Evolutionary conservation across 1,284 basidiomycete genomes (phyloP).

Genomic region (Coniferiporia weirii): DNA sequence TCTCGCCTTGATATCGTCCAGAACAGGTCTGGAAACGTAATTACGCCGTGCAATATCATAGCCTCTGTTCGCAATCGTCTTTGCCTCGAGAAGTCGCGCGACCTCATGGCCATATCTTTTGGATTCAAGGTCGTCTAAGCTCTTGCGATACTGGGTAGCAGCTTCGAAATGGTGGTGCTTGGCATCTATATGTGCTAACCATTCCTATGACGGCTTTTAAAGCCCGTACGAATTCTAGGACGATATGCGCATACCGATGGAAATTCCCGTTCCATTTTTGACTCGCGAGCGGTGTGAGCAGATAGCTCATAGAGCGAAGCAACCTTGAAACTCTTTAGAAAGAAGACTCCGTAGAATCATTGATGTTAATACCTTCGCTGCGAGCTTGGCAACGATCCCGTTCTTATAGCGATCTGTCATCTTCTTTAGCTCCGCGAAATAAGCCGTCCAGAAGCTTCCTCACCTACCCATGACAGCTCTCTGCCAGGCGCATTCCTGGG

Average conservation of each 20-base stretch:
- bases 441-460: constrained; percentile 1
- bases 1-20: constrained; percentile 73
- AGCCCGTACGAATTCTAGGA: neutral
- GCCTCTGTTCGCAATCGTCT: constrained; percentile 65
- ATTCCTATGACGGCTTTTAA: constrained; percentile 46
- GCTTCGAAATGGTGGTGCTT: constrained; percentile 88
- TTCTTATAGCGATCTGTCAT: constrained; percentile 73
- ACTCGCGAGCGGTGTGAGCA: constrained; percentile 45
- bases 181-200: constrained; percentile 78
- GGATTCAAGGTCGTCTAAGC: constrained; percentile 85
- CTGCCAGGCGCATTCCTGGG: constrained; percentile 97
- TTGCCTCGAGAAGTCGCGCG: constrained; percentile 67
- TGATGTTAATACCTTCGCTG: constrained; percentile 50
- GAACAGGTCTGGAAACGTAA: constrained; percentile 54
- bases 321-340: constrained; percentile 37
- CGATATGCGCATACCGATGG: constrained; percentile 39
- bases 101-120: constrained; percentile 85
- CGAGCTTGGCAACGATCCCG: constrained; percentile 80
- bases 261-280: constrained; percentile 36
- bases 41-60: constrained; percentile 66
- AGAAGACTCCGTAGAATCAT: neutral
- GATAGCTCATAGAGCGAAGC: constrained; percentile 65
- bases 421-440: constrained; percentile 2
- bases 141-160: constrained; percentile 86
- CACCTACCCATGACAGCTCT: constrained; percentile 75